Evolutionary conservation across 345 rosid genomes (phyloP).

Genomic region (Eucalyptus guilfoylei): DNA sequence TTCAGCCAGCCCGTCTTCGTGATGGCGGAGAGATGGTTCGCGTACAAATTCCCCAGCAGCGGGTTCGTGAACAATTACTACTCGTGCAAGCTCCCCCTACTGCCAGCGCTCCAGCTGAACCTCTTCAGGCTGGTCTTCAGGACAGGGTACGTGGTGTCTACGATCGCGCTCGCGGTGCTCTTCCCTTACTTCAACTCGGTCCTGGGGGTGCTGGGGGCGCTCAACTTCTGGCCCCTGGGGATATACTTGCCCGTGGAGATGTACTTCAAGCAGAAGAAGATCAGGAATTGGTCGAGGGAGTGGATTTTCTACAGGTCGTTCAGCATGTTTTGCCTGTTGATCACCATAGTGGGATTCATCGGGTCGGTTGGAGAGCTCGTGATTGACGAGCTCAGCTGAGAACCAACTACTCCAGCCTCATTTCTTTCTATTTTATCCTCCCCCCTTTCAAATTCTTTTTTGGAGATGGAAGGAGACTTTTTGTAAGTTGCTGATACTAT

Average conservation of each 20-base stretch:
- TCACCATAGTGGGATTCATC: no score
- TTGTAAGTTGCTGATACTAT: no score
- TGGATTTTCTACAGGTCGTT: no score
- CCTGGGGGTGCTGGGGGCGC: constrained; percentile 53
- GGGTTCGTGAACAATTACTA: constrained; percentile 11
- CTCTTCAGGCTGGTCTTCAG: constrained; percentile 31
- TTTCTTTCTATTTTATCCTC: no score
- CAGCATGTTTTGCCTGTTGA: no score
- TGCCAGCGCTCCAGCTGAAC: constrained; percentile 14
- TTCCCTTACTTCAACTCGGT: constrained; percentile 48
- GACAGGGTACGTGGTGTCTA: constrained; percentile 30
- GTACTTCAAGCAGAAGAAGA: constrained; percentile 43
- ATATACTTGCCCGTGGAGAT: constrained; percentile 75
- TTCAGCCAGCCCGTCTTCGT: constrained; percentile 43
- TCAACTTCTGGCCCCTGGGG: constrained; percentile 63
- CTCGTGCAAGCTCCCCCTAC: constrained; percentile 14
- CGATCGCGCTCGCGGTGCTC: constrained; percentile 1
- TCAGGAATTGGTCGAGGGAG: constrained; percentile 27
- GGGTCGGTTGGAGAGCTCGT: no score
- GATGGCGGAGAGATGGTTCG: constrained; percentile 25
- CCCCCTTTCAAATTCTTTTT: no score
- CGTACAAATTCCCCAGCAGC: constrained; percentile 25
- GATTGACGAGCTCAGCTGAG: no score
- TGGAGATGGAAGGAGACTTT: no score
- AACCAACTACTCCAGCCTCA: no score